Conservation (phyloP, 129 eudicot genomes). For the Cynara cardunculus region DNA sequence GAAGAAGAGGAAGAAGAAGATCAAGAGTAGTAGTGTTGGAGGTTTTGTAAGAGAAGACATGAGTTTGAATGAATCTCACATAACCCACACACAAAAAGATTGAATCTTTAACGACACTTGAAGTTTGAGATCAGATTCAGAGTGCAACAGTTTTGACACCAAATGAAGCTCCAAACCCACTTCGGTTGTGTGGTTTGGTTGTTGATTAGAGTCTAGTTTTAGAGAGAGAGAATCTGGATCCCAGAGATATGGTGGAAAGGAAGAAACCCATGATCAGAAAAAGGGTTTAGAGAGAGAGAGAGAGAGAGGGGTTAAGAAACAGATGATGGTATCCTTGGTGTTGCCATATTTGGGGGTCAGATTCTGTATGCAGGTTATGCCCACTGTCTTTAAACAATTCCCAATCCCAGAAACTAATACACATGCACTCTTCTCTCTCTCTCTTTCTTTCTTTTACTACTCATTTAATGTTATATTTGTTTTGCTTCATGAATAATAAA, state of each 20-base stretch:
- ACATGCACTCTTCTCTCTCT: constrained; percentile 14
- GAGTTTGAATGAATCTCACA: constrained; percentile 12
- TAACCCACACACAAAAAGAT: constrained; percentile 26
- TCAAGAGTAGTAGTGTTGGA: constrained; percentile 15
- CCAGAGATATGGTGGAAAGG: background rate
- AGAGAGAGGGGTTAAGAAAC: constrained; percentile 1
- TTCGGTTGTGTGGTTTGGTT: constrained; percentile 19
- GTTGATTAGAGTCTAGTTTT: constrained; percentile 13
- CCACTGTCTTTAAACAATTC: constrained; percentile 45
- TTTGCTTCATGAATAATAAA: too few species aligned
- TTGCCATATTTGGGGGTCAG: constrained; percentile 60
- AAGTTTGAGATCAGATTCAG: constrained; percentile 9
- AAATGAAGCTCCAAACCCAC: constrained; percentile 25
- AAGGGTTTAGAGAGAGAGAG: constrained; percentile 9
- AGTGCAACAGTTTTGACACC: constrained; percentile 16
- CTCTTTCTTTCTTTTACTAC: constrained; percentile 1
- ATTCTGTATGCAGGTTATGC: constrained; percentile 39
- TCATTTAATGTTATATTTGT: too few species aligned
- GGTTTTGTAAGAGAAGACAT: constrained; percentile 29
- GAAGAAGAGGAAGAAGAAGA: constrained; percentile 29
- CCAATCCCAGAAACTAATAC: constrained; percentile 44
- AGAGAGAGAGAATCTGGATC: background rate
- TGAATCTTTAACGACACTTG: background rate
- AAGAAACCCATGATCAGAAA: constrained; percentile 19
- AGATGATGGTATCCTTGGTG: constrained; percentile 41